Base-by-base conservation (phyloP, 345 rosid species). In the Brassica incana region DNA sequence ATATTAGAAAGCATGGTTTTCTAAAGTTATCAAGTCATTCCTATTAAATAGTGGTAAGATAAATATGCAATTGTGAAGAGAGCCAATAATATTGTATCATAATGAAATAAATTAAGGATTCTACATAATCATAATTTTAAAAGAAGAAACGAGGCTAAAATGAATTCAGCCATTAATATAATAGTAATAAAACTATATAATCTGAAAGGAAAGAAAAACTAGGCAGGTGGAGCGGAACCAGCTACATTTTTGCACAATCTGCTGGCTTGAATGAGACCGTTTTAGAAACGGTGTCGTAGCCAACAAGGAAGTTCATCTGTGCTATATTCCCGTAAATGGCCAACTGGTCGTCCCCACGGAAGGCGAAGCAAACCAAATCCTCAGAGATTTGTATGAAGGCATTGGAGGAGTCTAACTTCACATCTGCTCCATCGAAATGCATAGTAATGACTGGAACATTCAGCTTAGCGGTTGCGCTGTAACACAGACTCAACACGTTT, bases 241-340 rank as follows among this genome's bases (percentile, higher is more conserved):
- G 16, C 65, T 72, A 80, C 75, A 60, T 66, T 4, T 81, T 76
- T 60, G 85, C 52, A 70, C 89, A 90, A 35, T 90, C 87, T 0
- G 87, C 36, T 0, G 75, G 85, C 81, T 85, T 83, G 32, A 92
- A 86, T 0, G 93, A 89, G 27, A 89, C 66, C 1, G 65, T 82
- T 23, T 56, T 29, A 23, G 40, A 10, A 30, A 64, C 77, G 4
- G 66, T 27, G 40, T 92, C 87, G 78, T 86, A 92, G 5, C 88
- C 91, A 3, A 91, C 69, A 77, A 85, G 79, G 78, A 84, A 86
- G 72, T 91, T 82, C 72, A 60, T 63, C 73, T 89, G 92, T 3
- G 84, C 67, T 50, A 84, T 30, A 65, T 89, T 89, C 0, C 89
- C 89, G 20, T 70, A 87, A 30, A 89, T 83, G 6, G 87, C 60